Evolutionary conservation across 306 rosid species (phyloP).

Genomic region (Sesbania bispinosa): DNA sequence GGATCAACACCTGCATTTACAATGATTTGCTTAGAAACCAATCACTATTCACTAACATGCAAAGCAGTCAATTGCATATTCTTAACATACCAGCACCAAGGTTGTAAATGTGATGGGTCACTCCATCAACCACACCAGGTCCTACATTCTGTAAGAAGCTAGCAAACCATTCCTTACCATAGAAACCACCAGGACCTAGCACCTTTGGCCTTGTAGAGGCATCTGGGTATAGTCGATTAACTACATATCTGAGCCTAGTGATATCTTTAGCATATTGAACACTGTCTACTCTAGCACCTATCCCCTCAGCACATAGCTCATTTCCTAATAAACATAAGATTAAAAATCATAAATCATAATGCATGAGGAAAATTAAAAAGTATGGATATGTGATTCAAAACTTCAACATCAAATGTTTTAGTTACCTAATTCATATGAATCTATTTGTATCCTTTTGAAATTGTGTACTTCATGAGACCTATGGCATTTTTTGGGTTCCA

Average conservation of each 20-base stretch:
- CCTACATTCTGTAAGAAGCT: conserved; percentile 43
- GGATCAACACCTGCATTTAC: conserved; percentile 45
- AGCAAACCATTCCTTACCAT: conserved; percentile 48
- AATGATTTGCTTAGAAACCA: background rate
- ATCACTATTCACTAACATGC: too few relatives aligned
- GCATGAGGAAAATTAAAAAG: too few relatives aligned
- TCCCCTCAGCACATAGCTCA: conserved; percentile 43
- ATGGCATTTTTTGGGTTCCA: too few relatives aligned
- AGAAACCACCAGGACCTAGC: conserved; percentile 66
- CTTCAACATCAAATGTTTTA: background rate
- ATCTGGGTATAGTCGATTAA: conserved; percentile 32
- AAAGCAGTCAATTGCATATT: too few relatives aligned
- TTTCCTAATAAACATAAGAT: conserved; percentile 33
- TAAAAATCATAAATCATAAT: background rate
- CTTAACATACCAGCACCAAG: conserved; percentile 59
- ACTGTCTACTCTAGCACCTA: conserved; percentile 38
- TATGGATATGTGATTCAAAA: background rate
- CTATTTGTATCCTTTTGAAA: conserved; percentile 45
- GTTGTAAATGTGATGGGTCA: conserved; percentile 70
- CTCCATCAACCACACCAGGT: conserved; percentile 47
- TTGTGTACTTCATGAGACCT: conserved; percentile 39
- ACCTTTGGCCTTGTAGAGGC: conserved; percentile 47
- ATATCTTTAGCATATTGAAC: conserved; percentile 45
- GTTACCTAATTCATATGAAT: conserved; percentile 48
- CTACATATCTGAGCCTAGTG: conserved; percentile 20